A percentile compares a stretch with the other conserved stretches of the same genome.
phyloP scores from a whole-genome alignment of 768 basidiomycete species.

The Trametes elegans region DNA sequence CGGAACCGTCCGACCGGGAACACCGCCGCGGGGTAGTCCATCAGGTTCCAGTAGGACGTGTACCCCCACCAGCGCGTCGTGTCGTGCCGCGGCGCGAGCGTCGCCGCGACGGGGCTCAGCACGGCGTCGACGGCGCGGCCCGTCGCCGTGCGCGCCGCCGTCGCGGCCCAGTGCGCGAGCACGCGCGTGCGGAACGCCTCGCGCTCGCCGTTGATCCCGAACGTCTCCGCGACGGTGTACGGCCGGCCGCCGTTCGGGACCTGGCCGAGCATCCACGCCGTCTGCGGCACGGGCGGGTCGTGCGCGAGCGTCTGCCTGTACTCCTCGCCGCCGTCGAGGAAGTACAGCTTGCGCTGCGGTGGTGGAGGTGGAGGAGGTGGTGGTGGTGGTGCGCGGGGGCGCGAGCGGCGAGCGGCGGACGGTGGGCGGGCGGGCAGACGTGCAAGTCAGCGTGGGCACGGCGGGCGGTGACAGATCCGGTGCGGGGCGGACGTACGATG shows the following conservation, averaged over 20 bases:
- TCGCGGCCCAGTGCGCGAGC: conserved; percentile 46
- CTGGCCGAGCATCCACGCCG: conserved; percentile 43
- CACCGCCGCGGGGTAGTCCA: conserved; percentile 46
- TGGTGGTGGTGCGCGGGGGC: too few species aligned
- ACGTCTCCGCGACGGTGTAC: conserved; percentile 41
- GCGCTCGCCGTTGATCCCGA: conserved; percentile 43
- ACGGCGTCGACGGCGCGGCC: conserved; percentile 48
- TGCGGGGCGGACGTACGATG: conserved; percentile 36
- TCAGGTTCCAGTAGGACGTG: conserved; percentile 51
- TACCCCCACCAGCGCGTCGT: conserved; percentile 50
- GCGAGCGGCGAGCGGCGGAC: too few species aligned
- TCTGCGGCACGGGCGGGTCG: conserved; percentile 42
- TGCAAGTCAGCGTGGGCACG: conserved; percentile 21
- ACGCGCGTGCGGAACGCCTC: conserved; percentile 41
- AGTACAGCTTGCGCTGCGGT: conserved; percentile 38
- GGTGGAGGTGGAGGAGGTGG: neutral
- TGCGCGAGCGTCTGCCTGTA: conserved; percentile 37
- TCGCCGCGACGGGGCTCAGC: conserved; percentile 45
- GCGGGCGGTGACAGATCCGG: conserved; percentile 6
- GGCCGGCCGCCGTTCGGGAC: conserved; percentile 36
- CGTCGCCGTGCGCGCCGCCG: conserved; percentile 34
- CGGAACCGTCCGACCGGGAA: conserved; percentile 44
- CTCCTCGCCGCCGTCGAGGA: conserved; percentile 48
- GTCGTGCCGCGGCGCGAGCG: conserved; percentile 47
- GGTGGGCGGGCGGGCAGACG: too few species aligned